A percentile compares a stretch with the other conserved stretches of the same genome.
Conservation (phyloP, 2,329 filamentous ascomycete genomes). For the Chrysoporthe deuterocubensis region DNA sequence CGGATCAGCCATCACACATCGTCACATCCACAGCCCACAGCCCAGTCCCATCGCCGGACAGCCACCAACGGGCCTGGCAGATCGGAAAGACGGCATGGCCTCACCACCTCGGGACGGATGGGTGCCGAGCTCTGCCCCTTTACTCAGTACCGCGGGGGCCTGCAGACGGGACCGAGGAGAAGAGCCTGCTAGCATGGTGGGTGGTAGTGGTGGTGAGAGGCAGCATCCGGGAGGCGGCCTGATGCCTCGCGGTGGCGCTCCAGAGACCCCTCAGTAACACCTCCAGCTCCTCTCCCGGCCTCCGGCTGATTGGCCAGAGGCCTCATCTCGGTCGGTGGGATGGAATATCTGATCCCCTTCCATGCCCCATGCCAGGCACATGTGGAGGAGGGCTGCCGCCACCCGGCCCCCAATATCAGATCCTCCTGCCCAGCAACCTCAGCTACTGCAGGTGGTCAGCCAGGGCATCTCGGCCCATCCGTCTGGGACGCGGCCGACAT, state of each 20-base stretch:
- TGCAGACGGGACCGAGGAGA: background rate
- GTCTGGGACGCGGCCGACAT: background rate
- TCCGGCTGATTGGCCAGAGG: background rate
- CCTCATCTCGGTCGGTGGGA: background rate
- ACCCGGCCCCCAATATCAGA: conserved; percentile 9
- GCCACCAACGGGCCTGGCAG: background rate
- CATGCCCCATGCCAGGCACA: background rate
- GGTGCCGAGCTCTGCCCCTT: no score
- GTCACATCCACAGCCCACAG: conserved; percentile 18
- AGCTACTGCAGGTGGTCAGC: conserved; percentile 18
- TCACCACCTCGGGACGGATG: no score
- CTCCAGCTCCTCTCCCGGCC: no score
- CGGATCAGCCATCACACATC: conserved; percentile 17
- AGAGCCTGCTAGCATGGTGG: no score
- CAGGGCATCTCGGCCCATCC: conserved; percentile 17
- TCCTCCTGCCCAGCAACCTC: background rate
- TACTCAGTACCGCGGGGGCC: background rate
- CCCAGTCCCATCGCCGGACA: background rate
- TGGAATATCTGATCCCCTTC: background rate
- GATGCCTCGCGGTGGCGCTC: background rate
- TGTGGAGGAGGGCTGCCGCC: background rate
- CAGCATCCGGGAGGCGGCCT: no score
- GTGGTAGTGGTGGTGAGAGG: no score
- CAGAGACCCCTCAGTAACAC: background rate
- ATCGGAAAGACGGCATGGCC: conserved; percentile 1